These are phyloP conservation scores for Lindgomyces ingoldianus DNA, from an alignment of 495 filamentous ascomycete species.

Conservation along the genomic window DNA sequence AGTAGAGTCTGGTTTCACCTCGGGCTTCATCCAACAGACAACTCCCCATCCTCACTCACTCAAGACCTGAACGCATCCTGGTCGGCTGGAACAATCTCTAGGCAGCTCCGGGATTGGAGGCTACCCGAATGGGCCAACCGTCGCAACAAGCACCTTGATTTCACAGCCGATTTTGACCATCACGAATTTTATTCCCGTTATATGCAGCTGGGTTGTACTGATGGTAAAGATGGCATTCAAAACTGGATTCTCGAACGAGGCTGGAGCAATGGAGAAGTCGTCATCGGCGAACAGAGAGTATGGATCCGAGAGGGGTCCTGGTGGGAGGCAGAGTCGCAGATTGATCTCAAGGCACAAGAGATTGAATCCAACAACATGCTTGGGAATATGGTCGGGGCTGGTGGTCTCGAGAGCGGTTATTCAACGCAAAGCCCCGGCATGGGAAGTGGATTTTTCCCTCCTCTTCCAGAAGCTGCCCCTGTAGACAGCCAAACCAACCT, in stretches of 20 bases:
- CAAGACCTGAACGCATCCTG: slow-evolving; percentile 67
- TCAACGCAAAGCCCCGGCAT: slow-evolving; percentile 51
- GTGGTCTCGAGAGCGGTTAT: slow-evolving; percentile 63
- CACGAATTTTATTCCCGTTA: slow-evolving; percentile 89
- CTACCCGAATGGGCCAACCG: slow-evolving; percentile 96
- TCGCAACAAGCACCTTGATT: slow-evolving; percentile 88
- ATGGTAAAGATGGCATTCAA: slow-evolving; percentile 90
- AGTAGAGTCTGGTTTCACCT: slow-evolving; percentile 97
- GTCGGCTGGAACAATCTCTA: slow-evolving; percentile 88
- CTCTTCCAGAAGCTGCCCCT: slow-evolving; percentile 61
- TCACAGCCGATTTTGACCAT: slow-evolving; percentile 92
- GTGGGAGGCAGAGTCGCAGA: slow-evolving; percentile 98
- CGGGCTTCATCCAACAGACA: slow-evolving; percentile 86
- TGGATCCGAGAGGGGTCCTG: slow-evolving; percentile 94
- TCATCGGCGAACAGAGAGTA: slow-evolving; percentile 83
- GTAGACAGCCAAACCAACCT: slow-evolving; percentile 73
- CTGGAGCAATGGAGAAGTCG: slow-evolving; percentile 97
- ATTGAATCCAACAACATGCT: slow-evolving; percentile 52
- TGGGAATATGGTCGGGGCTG: slow-evolving; percentile 48
- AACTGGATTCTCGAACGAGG: slow-evolving; percentile 94
- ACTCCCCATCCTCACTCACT: slow-evolving; percentile 69
- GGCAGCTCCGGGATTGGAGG: slow-evolving; percentile 88
- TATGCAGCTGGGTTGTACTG: slow-evolving; percentile 77
- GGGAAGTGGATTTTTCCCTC: slow-evolving; percentile 70
- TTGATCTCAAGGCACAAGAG: slow-evolving; percentile 74